Evolutionary conservation across 2,329 filamentous ascomycete species (phyloP).

Genomic region (Paecilomyces sp.): DNA sequence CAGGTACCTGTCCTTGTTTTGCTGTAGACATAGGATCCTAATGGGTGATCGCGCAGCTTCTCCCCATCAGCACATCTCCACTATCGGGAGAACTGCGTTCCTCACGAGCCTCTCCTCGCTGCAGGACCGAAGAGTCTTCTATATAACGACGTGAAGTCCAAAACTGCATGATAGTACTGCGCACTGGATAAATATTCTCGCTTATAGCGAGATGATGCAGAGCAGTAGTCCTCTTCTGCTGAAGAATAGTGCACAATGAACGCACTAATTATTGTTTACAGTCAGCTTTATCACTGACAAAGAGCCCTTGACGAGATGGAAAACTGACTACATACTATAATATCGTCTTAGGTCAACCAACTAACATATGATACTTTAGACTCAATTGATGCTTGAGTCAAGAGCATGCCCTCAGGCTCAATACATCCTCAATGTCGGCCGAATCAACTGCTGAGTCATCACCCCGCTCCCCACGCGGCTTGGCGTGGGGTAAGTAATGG

Average conservation of each 20-base stretch:
- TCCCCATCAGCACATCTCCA: neutral
- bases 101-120: neutral
- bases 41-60: neutral
- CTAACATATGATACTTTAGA: neutral
- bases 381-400: neutral
- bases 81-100: neutral
- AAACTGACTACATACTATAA: too few relatives aligned
- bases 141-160: neutral
- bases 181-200: neutral
- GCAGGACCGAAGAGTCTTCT: neutral
- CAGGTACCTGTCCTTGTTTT: neutral
- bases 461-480: neutral
- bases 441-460: neutral
- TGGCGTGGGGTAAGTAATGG: neutral
- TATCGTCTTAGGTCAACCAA: neutral
- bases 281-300: neutral
- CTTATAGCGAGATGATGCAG: neutral
- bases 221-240: neutral
- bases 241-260: neutral
- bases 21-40: neutral
- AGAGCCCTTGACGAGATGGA: neutral
- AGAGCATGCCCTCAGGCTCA: neutral
- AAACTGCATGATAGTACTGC: neutral
- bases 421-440: neutral
- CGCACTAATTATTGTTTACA: neutral